phyloP scores from a whole-genome alignment of 1,284 basidiomycete species.

The Heterobasidion occidentale region DNA sequence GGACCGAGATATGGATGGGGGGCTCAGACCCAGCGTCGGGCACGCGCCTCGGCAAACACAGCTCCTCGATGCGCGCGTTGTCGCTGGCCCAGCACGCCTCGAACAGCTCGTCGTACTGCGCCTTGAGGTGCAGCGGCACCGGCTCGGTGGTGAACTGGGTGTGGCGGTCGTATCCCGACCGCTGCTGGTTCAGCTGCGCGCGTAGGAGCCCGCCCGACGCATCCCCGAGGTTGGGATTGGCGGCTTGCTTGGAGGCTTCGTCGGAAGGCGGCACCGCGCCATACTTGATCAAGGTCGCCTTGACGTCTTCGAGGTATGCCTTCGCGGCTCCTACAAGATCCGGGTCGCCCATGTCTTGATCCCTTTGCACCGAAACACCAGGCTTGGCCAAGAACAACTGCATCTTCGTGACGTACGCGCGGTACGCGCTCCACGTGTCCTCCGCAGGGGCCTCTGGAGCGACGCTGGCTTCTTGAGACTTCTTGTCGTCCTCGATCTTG shows the following conservation, averaged over 20 bases:
- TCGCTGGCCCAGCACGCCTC: conserved; percentile 45
- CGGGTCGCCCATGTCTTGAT: neutral
- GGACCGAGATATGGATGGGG: conserved; percentile 36
- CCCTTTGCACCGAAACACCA: neutral
- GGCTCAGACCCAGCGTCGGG: conserved; percentile 13
- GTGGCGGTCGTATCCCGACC: conserved; percentile 2
- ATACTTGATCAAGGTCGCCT: neutral
- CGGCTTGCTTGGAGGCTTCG: neutral
- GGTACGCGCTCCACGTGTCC: neutral
- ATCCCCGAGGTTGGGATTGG: neutral
- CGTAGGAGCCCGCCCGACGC: neutral
- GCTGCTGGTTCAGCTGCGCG: neutral
- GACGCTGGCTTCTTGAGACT: neutral
- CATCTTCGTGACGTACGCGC: neutral
- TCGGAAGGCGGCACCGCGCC: neutral
- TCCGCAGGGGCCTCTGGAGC: neutral
- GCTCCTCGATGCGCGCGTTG: conserved; percentile 35
- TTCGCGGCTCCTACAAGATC: neutral
- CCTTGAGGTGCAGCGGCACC: conserved; percentile 16
- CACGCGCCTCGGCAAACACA: conserved; percentile 37
- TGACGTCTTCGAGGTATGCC: neutral
- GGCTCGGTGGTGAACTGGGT: neutral
- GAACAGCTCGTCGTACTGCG: conserved; percentile 40
- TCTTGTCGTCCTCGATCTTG: neutral
- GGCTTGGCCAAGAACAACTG: neutral